Percentiles rank a stretch among this genome's conserved stretches.
Conservation (phyloP, 2,329 filamentous ascomycete species). For the Alternaria arborescens region DNA sequence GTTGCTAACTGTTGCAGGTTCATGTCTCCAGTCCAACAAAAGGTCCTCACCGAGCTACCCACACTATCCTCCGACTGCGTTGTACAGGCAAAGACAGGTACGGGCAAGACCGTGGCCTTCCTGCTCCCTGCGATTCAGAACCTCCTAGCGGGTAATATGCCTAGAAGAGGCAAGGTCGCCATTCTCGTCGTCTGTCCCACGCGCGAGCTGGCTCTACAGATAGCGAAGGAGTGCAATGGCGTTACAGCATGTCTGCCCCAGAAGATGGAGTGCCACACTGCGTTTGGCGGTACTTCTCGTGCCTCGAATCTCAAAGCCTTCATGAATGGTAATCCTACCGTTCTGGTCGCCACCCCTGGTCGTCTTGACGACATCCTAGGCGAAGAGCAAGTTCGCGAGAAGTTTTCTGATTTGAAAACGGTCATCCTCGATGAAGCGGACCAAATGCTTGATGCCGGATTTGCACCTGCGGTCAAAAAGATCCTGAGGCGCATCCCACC, state of each 20-base stretch:
- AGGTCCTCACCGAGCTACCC: conserved; percentile 61
- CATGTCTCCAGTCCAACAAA: conserved; percentile 65
- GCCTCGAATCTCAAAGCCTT: conserved; percentile 46
- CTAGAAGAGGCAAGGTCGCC: conserved; percentile 51
- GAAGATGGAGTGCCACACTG: conserved; percentile 56
- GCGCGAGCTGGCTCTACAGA: conserved; percentile 60
- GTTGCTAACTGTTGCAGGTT: conserved; percentile 37
- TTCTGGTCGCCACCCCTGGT: conserved; percentile 60
- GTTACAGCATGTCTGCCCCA: conserved; percentile 53
- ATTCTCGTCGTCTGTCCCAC: conserved; percentile 60
- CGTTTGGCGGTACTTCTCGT: conserved; percentile 53
- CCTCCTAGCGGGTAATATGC: conserved; percentile 49
- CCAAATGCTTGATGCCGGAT: conserved; percentile 62
- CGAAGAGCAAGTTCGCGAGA: conserved; percentile 55
- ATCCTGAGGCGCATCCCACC: conserved; percentile 62
- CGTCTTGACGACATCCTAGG: conserved; percentile 58
- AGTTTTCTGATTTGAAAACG: conserved; percentile 56
- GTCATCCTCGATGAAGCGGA: conserved; percentile 57
- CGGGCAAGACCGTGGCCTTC: conserved; percentile 61
- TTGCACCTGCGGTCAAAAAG: conserved; percentile 61
- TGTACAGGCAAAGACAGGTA: conserved; percentile 63
- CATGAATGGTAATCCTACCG: conserved; percentile 49
- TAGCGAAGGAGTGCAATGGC: conserved; percentile 57
- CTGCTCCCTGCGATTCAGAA: conserved; percentile 59
- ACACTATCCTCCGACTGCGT: conserved; percentile 61